A percentile compares a stretch with the other conserved stretches of the same genome.
phyloP scores from a whole-genome alignment of 2,329 filamentous ascomycete genomes.

The Aspergillus sp. region DNA sequence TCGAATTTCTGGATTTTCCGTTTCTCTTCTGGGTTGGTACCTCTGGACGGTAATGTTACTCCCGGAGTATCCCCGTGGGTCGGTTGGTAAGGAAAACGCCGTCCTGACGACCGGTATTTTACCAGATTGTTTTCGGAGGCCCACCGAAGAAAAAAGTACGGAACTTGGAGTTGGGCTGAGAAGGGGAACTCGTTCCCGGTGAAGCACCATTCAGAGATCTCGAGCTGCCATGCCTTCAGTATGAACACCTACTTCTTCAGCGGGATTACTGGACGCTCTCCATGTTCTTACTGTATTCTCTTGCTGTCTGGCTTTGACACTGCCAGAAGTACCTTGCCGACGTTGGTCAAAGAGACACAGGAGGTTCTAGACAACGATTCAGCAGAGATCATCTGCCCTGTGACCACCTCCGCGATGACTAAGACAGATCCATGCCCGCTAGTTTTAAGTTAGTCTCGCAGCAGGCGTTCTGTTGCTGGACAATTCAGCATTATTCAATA shows the following conservation, averaged over 20 bases:
- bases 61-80: conserved; percentile 29
- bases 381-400: conserved; percentile 26
- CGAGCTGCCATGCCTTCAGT: too few relatives aligned
- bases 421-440: conserved; percentile 4
- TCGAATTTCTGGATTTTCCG: conserved; percentile 10
- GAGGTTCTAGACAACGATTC: conserved; percentile 22
- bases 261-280: background rate
- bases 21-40: conserved; percentile 9
- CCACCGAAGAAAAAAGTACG: conserved; percentile 26
- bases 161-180: conserved; percentile 9
- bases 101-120: conserved; percentile 25
- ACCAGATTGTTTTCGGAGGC: conserved; percentile 32
- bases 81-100: conserved; percentile 20
- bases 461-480: conserved; percentile 1
- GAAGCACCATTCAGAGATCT: background rate
- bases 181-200: background rate
- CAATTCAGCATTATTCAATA: conserved; percentile 15
- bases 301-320: background rate
- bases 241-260: too few relatives aligned
- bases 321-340: background rate
- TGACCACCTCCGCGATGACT: conserved; percentile 25
- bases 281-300: background rate
- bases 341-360: background rate
- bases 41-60: conserved; percentile 19
- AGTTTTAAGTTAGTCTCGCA: too few relatives aligned